A percentile compares a stretch with the other conserved stretches of the same genome.
phyloP scores from a whole-genome alignment of 1,284 basidiomycete genomes.

The Leccinum subfulvum region DNA sequence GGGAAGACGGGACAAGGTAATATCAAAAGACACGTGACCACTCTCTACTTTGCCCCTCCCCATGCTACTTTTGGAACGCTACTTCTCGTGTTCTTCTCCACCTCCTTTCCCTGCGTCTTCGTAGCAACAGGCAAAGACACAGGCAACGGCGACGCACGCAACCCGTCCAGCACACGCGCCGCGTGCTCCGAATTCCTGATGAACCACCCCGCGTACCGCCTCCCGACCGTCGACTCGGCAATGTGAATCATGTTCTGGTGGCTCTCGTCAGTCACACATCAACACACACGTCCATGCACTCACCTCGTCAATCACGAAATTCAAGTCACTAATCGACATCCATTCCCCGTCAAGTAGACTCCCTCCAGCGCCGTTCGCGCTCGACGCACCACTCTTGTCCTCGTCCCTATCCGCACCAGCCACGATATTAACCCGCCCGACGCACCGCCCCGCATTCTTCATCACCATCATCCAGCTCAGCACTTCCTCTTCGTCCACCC shows the following conservation, averaged over 20 bases:
- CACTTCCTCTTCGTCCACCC: constrained; percentile 84
- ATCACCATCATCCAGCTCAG: constrained; percentile 97
- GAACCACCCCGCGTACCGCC: constrained; percentile 95
- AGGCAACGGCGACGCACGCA: constrained; percentile 70
- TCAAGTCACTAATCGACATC: constrained; percentile 89
- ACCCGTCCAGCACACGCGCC: constrained; percentile 78
- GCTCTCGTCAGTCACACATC: constrained; percentile 6
- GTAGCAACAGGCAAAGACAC: constrained; percentile 15
- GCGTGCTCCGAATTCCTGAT: constrained; percentile 92
- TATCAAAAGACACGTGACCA: constrained; percentile 17
- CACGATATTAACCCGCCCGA: constrained; percentile 47
- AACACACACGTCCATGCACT: constrained; percentile 21
- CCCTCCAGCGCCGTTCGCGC: constrained; percentile 26
- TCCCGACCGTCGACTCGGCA: constrained; percentile 88
- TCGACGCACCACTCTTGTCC: constrained; percentile 10
- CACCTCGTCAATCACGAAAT: constrained; percentile 93
- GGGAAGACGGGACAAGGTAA: background rate
- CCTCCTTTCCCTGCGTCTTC: constrained; percentile 22
- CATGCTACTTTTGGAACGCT: constrained; percentile 55
- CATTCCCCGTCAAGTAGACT: constrained; percentile 84
- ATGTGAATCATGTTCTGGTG: constrained; percentile 91
- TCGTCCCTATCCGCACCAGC: constrained; percentile 28
- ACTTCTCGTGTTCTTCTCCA: constrained; percentile 17
- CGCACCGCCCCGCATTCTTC: constrained; percentile 82
- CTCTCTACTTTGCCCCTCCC: constrained; percentile 47